Percentiles rank a stretch among this genome's conserved stretches.
phyloP scores from a whole-genome alignment of 108 stramenopile species.

The Discostella stelligeroides region DNA sequence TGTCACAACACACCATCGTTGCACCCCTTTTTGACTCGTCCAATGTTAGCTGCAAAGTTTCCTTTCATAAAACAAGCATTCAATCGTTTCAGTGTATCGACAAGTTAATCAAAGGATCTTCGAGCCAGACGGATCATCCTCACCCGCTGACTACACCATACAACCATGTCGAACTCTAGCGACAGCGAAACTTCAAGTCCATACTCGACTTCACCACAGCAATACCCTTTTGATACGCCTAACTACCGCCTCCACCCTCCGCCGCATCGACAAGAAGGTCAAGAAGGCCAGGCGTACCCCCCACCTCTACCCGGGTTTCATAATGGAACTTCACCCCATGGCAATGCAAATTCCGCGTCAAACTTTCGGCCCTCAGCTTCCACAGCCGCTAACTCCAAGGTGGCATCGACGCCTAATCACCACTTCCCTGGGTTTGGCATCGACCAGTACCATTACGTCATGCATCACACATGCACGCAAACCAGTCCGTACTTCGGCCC shows the following conservation, averaged over 20 bases:
- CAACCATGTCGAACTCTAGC: not conserved
- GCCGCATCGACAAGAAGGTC: not conserved
- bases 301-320: slow-evolving; percentile 2
- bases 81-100: too few relatives aligned
- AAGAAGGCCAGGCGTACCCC: not conserved
- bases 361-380: not conserved
- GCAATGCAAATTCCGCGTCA: not conserved
- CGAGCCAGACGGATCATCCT: too few relatives aligned
- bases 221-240: not conserved
- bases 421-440: not conserved
- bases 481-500: not conserved
- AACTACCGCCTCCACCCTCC: slow-evolving; percentile 2
- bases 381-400: not conserved
- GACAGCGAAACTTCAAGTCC: not conserved
- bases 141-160: too few relatives aligned
- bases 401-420: not conserved
- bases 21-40: too few relatives aligned
- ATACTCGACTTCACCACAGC: slow-evolving; percentile 5
- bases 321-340: not conserved
- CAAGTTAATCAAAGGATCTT: too few relatives aligned
- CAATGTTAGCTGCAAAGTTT: too few relatives aligned
- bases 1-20: too few relatives aligned
- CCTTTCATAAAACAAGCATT: too few relatives aligned
- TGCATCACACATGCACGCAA: not conserved
- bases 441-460: not conserved